A percentile compares a stretch with the other conserved stretches of the same genome.
phyloP scores from a whole-genome alignment of 2,329 filamentous ascomycete genomes.

The Aspergillus neotritici region DNA sequence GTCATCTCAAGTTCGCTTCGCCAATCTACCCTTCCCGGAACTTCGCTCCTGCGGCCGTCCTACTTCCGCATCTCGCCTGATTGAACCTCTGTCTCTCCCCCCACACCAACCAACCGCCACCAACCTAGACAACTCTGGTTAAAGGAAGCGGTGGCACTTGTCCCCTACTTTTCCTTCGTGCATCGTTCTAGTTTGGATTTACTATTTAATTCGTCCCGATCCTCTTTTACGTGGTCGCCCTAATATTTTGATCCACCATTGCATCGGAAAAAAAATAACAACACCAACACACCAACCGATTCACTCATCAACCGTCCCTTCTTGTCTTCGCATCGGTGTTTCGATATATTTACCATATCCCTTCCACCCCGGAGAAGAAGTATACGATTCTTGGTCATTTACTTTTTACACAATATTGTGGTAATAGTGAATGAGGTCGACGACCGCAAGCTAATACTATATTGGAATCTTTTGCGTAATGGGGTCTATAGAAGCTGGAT shows the following conservation, averaged over 20 bases:
- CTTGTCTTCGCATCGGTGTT: too few species aligned
- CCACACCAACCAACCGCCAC: constrained; percentile 15
- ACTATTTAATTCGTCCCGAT: too few species aligned
- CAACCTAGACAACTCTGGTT: constrained; percentile 15
- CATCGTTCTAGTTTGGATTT: constrained; percentile 1
- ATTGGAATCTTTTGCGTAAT: constrained; percentile 21
- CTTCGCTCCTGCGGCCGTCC: constrained; percentile 10
- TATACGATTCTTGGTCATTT: too few species aligned
- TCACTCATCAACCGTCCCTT: too few species aligned
- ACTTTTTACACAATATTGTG: too few species aligned
- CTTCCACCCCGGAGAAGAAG: too few species aligned
- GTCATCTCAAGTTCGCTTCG: constrained; percentile 5
- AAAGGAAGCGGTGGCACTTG: constrained; percentile 13
- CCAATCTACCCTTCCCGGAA: constrained; percentile 11
- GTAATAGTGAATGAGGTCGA: constrained; percentile 13
- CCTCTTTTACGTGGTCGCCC: too few species aligned
- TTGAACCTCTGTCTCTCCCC: constrained; percentile 9
- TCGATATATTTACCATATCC: too few species aligned
- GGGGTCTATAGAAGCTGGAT: constrained; percentile 35
- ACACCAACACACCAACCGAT: too few species aligned
- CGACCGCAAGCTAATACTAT: neutral
- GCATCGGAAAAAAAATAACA: neutral
- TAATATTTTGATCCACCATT: neutral
- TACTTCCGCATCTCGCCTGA: constrained; percentile 17
- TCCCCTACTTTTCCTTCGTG: neutral